Conservation (phyloP, 345 rosid genomes). For the Carallia pectinifolia region DNA sequence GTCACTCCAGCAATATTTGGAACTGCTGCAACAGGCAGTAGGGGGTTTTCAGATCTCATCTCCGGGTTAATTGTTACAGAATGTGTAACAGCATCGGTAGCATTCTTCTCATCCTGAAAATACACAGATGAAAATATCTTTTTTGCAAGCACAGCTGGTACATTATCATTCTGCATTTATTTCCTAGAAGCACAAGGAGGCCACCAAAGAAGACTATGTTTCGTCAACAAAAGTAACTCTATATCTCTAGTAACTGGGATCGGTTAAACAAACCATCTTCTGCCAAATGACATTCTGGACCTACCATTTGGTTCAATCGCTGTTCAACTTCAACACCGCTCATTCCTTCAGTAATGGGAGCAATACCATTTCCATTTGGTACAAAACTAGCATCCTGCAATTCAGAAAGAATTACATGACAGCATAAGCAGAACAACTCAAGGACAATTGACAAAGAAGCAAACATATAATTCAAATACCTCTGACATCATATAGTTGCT, state of each 20-base stretch:
- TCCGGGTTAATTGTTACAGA: slow-evolving; percentile 42
- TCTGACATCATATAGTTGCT: slow-evolving; percentile 88
- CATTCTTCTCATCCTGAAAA: slow-evolving; percentile 53
- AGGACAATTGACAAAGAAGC: slow-evolving; percentile 9
- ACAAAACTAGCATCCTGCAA: slow-evolving; percentile 71
- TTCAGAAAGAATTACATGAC: slow-evolving; percentile 23
- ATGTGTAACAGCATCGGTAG: slow-evolving; percentile 39
- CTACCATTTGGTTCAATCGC: slow-evolving; percentile 60
- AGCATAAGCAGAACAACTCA: slow-evolving; percentile 7
- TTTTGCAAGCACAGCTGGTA: neutral
- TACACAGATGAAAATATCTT: neutral
- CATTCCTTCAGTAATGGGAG: slow-evolving; percentile 74
- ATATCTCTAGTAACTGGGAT: neutral
- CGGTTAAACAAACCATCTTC: neutral
- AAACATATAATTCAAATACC: slow-evolving; percentile 45
- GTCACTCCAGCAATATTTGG: slow-evolving; percentile 44
- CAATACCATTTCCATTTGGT: slow-evolving; percentile 56
- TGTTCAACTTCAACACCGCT: slow-evolving; percentile 71
- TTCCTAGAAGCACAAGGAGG: neutral
- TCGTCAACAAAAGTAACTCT: neutral
- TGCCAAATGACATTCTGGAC: slow-evolving; percentile 15
- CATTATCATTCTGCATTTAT: neutral
- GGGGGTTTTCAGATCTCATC: slow-evolving; percentile 59
- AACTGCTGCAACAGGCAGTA: slow-evolving; percentile 44
- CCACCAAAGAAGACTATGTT: neutral